A percentile compares a stretch with the other conserved stretches of the same genome.
Evolutionary conservation across 192 early-diverging fungal species (phyloP).

Genomic region (Coemansia sp.): DNA sequence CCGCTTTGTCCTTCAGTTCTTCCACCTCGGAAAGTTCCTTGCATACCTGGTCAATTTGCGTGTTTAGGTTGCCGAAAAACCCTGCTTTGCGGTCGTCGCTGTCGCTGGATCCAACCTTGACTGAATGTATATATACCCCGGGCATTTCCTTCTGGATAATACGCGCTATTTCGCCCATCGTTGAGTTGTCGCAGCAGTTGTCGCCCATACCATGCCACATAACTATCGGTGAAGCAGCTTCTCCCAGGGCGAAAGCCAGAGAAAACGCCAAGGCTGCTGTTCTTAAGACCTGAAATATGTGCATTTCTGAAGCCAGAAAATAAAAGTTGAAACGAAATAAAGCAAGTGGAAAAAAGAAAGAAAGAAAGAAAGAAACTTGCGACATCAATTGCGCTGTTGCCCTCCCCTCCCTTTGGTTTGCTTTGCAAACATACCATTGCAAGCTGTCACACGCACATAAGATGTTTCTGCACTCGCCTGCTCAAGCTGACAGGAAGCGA

Average conservation of each 20-base stretch:
- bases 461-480: too few species aligned
- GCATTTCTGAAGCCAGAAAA: too few species aligned
- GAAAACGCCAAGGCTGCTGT: too few species aligned
- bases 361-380: too few species aligned
- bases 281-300: too few species aligned
- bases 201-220: constrained; percentile 94
- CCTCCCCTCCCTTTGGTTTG: too few species aligned
- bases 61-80: constrained; percentile 85
- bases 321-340: too few species aligned
- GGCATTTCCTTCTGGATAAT: constrained; percentile 56
- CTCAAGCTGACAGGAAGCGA: too few species aligned
- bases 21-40: constrained; percentile 58
- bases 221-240: constrained; percentile 55
- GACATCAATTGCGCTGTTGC: too few species aligned
- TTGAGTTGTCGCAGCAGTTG: constrained; percentile 70
- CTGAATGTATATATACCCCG: constrained; percentile 73
- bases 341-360: too few species aligned
- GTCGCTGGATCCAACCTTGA: constrained; percentile 66
- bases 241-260: neutral
- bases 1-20: constrained; percentile 65
- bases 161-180: constrained; percentile 57
- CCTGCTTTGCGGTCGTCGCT: constrained; percentile 74
- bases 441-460: too few species aligned
- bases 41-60: constrained; percentile 81
- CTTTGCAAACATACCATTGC: too few species aligned